Conservation (phyloP, 345 rosid genomes). For the Salix koriyanagi region DNA sequence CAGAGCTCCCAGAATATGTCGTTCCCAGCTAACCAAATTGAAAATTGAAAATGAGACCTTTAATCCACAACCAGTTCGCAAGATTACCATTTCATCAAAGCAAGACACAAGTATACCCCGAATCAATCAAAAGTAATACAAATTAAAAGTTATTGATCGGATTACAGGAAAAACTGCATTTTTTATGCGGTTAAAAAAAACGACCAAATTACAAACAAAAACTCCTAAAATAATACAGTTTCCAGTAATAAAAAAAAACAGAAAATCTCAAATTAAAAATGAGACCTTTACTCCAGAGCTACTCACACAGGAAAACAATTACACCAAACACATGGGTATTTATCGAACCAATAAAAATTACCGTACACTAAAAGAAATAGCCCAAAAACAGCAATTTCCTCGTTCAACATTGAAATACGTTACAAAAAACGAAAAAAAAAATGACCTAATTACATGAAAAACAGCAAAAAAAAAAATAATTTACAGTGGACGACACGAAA, state of each 20-base stretch:
- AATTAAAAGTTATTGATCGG: background rate
- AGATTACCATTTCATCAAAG: background rate
- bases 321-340: background rate
- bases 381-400: background rate
- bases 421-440: no score
- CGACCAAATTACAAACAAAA: background rate
- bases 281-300: background rate
- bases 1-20: slow-evolving; percentile 61
- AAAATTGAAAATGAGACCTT: background rate
- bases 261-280: background rate
- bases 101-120: background rate
- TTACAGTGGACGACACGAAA: background rate
- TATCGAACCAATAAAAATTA: background rate
- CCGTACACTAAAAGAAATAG: background rate
- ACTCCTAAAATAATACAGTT: background rate
- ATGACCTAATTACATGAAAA: background rate
- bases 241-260: background rate
- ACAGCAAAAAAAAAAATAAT: background rate
- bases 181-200: background rate
- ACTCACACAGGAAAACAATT: background rate
- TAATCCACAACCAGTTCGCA: background rate
- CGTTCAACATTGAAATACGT: background rate
- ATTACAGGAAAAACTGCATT: background rate
- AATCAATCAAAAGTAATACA: background rate
- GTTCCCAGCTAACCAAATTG: slow-evolving; percentile 44